Base-by-base conservation (phyloP, 2,329 filamentous ascomycete species). In the Tolypocladium guangdongense region DNA sequence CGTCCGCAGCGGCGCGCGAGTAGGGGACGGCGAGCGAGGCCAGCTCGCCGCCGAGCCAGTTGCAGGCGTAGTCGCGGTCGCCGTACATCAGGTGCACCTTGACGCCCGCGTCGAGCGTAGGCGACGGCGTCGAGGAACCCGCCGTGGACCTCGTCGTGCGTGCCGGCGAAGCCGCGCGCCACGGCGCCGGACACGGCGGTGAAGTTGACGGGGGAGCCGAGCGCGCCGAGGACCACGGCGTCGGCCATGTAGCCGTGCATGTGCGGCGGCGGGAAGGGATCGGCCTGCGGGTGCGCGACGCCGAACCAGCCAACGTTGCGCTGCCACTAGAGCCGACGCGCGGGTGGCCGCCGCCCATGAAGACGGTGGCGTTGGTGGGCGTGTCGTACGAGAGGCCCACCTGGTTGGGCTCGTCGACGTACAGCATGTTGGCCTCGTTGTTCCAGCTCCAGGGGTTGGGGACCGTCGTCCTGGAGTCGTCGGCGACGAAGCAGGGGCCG, bases 81-180 rank as follows among this genome's bases (percentile, higher is more conserved):
- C 79, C 80, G 66, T 91, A 88, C 59, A 90, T 78, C 58, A 92
- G 71, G 11, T 85, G 83, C 11, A 93, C 81, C 37, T 82, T 83
- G 46, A 89, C 78, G 32, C 83, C 84, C 0, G 71, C 74, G 39
- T 80, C 74, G 50, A 88, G 72, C 32, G 33, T 76, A 71, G 49
- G 81, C 82, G 2, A 87, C 71, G 54, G 80, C 73, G 58, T 68
- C 32, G 71, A 76, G 53, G 74, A 72, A 56, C 65, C 62, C 18
- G 74, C 77, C 45, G 72, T 75, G 68, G n/a, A 83, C 69, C 59
- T 82, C 76, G 61, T 81, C 80, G 16, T 77, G 74, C 58, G 83
- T 85, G 54, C 81, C 76, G 56, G 78, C 82, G 67, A 87, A 86
- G 52, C 74, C 76, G 0, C 68, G 72, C 18, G 66, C 61, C 3